Base-by-base conservation (phyloP, 1,139 yeast species). In the Saccharomyces hybrid region DNA sequence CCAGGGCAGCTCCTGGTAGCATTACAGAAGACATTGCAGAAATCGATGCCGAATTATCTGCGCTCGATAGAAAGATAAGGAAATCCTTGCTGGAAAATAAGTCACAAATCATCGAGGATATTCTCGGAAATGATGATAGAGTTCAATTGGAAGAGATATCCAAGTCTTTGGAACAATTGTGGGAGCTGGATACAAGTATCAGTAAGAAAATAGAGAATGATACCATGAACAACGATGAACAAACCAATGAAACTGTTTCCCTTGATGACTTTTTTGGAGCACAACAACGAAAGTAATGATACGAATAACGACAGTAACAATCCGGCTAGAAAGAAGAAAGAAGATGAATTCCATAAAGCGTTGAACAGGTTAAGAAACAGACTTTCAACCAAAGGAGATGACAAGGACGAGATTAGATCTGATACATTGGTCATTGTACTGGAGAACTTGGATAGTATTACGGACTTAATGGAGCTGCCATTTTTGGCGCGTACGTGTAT, bases 391-490 rank as follows among this genome's bases (percentile, higher is more conserved):
- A 50, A 55, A 8, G 55, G 53, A 3, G 57, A 57, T 4, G 58
- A 59, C 24, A 57, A 60, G 6, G 53, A 55, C 7, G 53, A 57
- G 14, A 64, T 61, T 41, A 57, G 54, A 21, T 38, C 54, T 3
- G 68, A 57, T 2, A 65, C 67, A 47, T 62, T 76, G 26, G 77
- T 78, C 11, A 64, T 72, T 4, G 73, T 88, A 8, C 71, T 88
- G 49, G 76, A 80, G 42, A 84, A 86, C 60, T 78, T 89, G 60
- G 93, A 86, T 58, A 79, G 83, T 29, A 77, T 90, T 9, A 80
- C 87, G 58, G 96, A 88, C 63, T 78, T 90, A 9, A 74, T 91
- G 58, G 96, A 89, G 65, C 73, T 93, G 32, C 98, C 98, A 0
- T 79, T 95, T 1, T 71, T 91, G 53, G 84, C 95, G 47, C 78